Base-by-base conservation (phyloP, 208 protist species). In the Strigomonas galati region DNA sequence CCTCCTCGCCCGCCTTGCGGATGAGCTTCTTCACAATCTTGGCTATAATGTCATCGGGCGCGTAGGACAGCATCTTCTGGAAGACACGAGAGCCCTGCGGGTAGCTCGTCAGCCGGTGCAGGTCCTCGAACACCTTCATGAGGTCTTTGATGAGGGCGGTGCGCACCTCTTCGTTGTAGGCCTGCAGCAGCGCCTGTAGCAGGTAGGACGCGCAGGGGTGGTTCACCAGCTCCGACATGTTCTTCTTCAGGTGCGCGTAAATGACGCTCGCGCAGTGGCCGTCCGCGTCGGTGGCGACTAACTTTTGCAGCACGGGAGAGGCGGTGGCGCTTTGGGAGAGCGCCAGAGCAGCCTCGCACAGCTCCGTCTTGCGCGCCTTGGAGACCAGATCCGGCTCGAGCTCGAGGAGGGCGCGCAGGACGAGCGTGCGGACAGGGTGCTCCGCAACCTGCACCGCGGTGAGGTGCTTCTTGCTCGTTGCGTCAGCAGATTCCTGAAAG, bases 1-100 rank as follows among this genome's bases (percentile, higher is more conserved):
- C 53, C 28, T 78, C 75, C 21, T 76, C 56, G n/a, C 68, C 73
- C 4, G 61, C 63, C 21, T 6, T 56, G 26, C 60, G 40, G 12
- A 93, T 46, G 28, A 92, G 28, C 27, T 70, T 46, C 10, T 91
- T 70, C 15, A 87, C 79, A 27, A 92, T 73, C 1, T 59, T 17
- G 2, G 67, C n/a, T 7, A 96, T 72, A 0, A 62, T 75, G 28
- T 82, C 85, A 46, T 96, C 86, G 12, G 73, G 62, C 0, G 81
- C 80, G 64, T 91, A 90, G 10, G 82, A 84, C 3, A 93, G 68
- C 63, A 93, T 60, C 62, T 93, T 93, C 78, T 96, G 91, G 77
- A 96, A 79, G 27, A 91, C 84, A 52, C 84, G 85, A 27, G 87
- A 92, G 32, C 91, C 85, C 76, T 91, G 84, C 31, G 82, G 58